Percentiles rank a stretch among this genome's conserved stretches.
These are phyloP conservation scores for Aphanomyces stellatus DNA, from an alignment of 352 stramenopile genomes.

Conservation along the genomic window DNA sequence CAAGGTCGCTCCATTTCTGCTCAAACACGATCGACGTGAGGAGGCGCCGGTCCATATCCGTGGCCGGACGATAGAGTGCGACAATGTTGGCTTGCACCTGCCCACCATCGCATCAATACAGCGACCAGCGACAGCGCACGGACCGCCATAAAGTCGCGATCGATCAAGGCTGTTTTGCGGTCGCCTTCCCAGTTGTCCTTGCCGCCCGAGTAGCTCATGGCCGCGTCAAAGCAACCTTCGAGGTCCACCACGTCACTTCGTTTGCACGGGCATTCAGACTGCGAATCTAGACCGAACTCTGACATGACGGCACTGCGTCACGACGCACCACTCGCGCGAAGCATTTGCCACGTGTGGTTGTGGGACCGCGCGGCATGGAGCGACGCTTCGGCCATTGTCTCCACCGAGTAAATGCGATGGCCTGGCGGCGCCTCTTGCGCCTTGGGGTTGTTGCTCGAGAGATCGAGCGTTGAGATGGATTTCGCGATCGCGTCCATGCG, in stretches of 20 bases:
- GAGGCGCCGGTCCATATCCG: not conserved
- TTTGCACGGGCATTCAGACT: slow-evolving; percentile 48
- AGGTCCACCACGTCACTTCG: slow-evolving; percentile 62
- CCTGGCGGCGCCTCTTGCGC: slow-evolving; percentile 33
- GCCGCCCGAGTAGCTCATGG: slow-evolving; percentile 49
- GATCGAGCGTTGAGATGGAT: not conserved
- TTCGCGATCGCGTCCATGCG: slow-evolving; percentile 26
- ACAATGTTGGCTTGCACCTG: slow-evolving; percentile 13
- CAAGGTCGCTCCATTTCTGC: slow-evolving; percentile 87
- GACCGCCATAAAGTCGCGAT: slow-evolving; percentile 61
- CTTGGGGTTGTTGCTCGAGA: slow-evolving; percentile 13
- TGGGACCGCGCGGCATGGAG: slow-evolving; percentile 60
- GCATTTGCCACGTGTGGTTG: slow-evolving; percentile 67
- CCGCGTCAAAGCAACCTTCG: slow-evolving; percentile 54
- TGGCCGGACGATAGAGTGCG: not conserved
- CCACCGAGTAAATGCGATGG: slow-evolving; percentile 72
- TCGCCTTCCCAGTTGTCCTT: slow-evolving; percentile 37
- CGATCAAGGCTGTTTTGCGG: slow-evolving; percentile 46
- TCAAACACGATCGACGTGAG: slow-evolving; percentile 73
- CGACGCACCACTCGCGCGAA: slow-evolving; percentile 30
- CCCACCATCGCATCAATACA: not conserved
- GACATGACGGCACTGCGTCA: too few species aligned
- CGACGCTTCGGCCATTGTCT: slow-evolving; percentile 58
- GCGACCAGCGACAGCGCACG: slow-evolving; percentile 19
- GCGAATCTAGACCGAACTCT: slow-evolving; percentile 34